Conservation (phyloP, 768 basidiomycete genomes). For the Suillus spraguei region DNA sequence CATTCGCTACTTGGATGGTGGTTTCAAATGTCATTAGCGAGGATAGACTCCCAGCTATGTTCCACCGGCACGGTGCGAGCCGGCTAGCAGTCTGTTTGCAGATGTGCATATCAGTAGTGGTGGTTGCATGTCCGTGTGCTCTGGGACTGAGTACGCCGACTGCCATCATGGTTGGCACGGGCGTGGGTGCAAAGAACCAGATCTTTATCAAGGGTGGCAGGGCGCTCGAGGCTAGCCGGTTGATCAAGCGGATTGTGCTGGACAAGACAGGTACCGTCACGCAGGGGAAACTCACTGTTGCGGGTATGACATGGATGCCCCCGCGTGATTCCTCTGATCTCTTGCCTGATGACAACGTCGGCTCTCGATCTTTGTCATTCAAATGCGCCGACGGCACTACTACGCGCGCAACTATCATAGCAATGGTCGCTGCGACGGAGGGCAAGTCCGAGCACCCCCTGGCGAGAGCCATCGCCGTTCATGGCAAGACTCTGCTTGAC, state of each 20-base stretch:
- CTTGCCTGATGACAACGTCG: conserved; percentile 17
- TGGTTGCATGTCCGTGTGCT: conserved; percentile 98
- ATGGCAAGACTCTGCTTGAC: conserved; percentile 68
- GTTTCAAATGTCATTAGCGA: conserved; percentile 61
- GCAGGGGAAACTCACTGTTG: conserved; percentile 87
- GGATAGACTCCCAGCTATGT: conserved; percentile 76
- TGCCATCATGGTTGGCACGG: conserved; percentile 99
- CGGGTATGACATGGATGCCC: conserved; percentile 75
- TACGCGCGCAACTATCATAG: conserved; percentile 59
- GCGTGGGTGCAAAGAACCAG: conserved; percentile 94
- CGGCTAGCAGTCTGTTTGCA: conserved; percentile 91
- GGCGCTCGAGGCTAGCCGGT: conserved; percentile 88
- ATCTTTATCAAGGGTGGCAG: conserved; percentile 98
- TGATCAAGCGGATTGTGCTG: conserved; percentile 78
- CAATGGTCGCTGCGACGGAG: conserved; percentile 86
- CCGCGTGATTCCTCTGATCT: conserved; percentile 31
- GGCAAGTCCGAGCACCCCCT: conserved; percentile 95
- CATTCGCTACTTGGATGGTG: conserved; percentile 84
- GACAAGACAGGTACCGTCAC: conserved; percentile 99
- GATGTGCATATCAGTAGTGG: conserved; percentile 96
- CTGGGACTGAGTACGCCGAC: conserved; percentile 96
- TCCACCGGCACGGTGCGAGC: conserved; percentile 80
- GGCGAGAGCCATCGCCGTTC: conserved; percentile 87
- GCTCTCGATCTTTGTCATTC: conserved; percentile 17
- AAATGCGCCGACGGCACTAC: conserved; percentile 65